phyloP scores from a whole-genome alignment of 2,329 filamentous ascomycete species.

The Pseudogymnoascus sp. region DNA sequence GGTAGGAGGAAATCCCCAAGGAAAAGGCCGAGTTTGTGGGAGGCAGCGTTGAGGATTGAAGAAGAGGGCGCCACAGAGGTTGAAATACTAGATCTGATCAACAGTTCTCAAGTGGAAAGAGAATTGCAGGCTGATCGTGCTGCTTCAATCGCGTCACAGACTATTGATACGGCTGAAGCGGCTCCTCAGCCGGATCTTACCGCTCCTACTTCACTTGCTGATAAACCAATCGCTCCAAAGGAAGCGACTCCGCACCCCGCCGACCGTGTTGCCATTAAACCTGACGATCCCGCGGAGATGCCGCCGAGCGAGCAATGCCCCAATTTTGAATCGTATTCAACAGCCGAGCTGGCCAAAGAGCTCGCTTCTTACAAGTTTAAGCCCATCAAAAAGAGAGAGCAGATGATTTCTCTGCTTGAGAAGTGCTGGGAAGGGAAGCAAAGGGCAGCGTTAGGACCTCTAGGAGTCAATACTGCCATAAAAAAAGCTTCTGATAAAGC shows the following conservation, averaged over 20 bases:
- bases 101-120: slow-evolving; percentile 20
- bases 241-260: neutral
- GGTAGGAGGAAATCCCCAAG: slow-evolving; percentile 9
- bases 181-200: neutral
- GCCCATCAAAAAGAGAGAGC: slow-evolving; percentile 56
- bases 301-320: slow-evolving; percentile 33
- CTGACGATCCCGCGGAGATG: neutral
- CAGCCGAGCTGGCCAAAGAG: slow-evolving; percentile 54
- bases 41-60: slow-evolving; percentile 58
- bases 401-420: slow-evolving; percentile 63
- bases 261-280: neutral
- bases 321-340: slow-evolving; percentile 54
- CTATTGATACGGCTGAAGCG: neutral
- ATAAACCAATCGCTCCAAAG: neutral
- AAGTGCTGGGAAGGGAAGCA: slow-evolving; percentile 63
- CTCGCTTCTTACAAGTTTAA: slow-evolving; percentile 66
- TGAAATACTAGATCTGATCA: slow-evolving; percentile 53
- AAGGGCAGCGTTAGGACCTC: slow-evolving; percentile 21
- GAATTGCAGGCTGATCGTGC: neutral
- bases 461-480: slow-evolving; percentile 21
- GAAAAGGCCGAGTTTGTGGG: slow-evolving; percentile 53
- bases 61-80: slow-evolving; percentile 58
- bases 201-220: neutral
- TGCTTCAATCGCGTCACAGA: neutral
- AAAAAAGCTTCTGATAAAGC: slow-evolving; percentile 2